These are phyloP conservation scores for Komagataella pseudopastoris DNA, from an alignment of 805 yeast genomes.

Conservation along the genomic window DNA sequence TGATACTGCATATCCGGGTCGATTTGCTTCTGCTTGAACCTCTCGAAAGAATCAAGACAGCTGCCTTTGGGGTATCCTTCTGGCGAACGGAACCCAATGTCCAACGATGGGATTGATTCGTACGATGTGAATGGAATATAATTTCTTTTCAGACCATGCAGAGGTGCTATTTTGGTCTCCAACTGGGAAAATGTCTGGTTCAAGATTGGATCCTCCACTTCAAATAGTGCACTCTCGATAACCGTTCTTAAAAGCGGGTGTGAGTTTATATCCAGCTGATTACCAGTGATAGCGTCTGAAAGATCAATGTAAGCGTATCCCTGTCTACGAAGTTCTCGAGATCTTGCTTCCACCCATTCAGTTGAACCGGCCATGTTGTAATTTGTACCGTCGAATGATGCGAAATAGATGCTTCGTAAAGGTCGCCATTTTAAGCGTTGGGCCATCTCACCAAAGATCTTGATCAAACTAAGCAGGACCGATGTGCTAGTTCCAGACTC, in stretches of 20 bases:
- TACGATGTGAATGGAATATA: constrained; percentile 52
- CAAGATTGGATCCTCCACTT: constrained; percentile 12
- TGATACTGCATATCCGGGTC: constrained; percentile 49
- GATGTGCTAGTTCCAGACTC: constrained; percentile 67
- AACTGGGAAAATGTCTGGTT: constrained; percentile 10
- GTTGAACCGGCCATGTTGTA: constrained; percentile 80
- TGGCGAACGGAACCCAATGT: constrained; percentile 29
- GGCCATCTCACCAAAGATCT: constrained; percentile 51
- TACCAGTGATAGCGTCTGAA: constrained; percentile 43
- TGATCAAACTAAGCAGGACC: constrained; percentile 55
- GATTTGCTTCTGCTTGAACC: constrained; percentile 29
- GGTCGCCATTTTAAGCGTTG: constrained; percentile 70
- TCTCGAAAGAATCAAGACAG: constrained; percentile 51
- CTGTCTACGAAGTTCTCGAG: constrained; percentile 39
- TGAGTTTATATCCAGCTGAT: constrained; percentile 17
- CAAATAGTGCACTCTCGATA: constrained; percentile 25
- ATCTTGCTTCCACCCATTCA: constrained; percentile 52
- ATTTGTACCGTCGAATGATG: constrained; percentile 71
- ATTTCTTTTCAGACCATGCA: constrained; percentile 34
- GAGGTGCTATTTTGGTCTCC: constrained; percentile 1
- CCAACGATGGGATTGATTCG: constrained; percentile 60
- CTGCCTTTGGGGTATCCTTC: constrained; percentile 32
- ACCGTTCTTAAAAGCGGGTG: constrained; percentile 51
- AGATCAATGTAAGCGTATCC: constrained; percentile 66
- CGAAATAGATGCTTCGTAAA: constrained; percentile 66